Evolutionary conservation across 1,284 basidiomycete species (phyloP).

Genomic region (Nidula niveotomentosa): DNA sequence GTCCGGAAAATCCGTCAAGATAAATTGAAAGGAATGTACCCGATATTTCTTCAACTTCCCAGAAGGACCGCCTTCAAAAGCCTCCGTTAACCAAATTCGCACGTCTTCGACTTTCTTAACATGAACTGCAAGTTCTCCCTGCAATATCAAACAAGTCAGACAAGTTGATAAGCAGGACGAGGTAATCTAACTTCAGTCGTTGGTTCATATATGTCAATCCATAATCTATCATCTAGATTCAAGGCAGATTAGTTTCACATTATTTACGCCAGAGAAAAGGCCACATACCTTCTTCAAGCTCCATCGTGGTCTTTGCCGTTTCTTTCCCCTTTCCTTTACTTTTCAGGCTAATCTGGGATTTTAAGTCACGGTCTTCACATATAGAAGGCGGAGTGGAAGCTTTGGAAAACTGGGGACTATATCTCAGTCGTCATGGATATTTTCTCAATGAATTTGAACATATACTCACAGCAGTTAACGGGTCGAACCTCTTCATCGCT

Average conservation of each 20-base stretch:
- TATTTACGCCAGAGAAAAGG: background rate
- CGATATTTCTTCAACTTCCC: conserved; percentile 76
- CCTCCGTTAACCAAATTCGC: conserved; percentile 82
- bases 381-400: background rate
- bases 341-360: background rate
- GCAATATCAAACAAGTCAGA: conserved; percentile 3
- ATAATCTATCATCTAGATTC: conserved; percentile 50
- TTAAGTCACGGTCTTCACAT: background rate
- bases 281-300: conserved; percentile 8
- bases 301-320: conserved; percentile 18
- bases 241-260: conserved; percentile 1
- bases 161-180: background rate
- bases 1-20: background rate
- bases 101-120: conserved; percentile 86
- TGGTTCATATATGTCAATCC: conserved; percentile 82
- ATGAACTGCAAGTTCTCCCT: conserved; percentile 89
- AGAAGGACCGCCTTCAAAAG: conserved; percentile 69
- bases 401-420: background rate
- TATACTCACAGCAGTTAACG: conserved; percentile 44
- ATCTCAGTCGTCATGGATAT: background rate
- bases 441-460: background rate
- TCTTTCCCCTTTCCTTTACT: conserved; percentile 50
- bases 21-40: conserved; percentile 40
- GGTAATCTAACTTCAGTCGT: conserved; percentile 50
- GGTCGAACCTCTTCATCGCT: conserved; percentile 39